These are phyloP conservation scores for Iodosphaeria phyllophila DNA, from an alignment of 2,329 filamentous ascomycete genomes.

Conservation along the genomic window DNA sequence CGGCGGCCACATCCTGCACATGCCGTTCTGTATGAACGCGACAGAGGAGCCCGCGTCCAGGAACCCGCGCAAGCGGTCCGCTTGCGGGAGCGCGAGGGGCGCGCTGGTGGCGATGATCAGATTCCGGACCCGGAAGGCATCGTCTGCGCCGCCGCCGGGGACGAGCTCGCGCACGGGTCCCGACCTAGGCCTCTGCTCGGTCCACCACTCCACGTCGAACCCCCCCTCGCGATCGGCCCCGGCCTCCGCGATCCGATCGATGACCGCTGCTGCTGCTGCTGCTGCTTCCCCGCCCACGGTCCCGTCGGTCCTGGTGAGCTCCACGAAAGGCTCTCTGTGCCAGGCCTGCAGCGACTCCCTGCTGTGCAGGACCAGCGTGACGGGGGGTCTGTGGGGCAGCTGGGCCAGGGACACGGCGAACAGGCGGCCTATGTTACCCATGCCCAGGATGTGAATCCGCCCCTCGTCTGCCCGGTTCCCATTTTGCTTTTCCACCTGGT, in stretches of 20 bases:
- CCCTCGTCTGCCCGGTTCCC: too few species aligned
- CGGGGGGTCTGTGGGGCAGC: slow-evolving; percentile 40
- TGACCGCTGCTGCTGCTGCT: too few species aligned
- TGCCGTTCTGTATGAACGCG: slow-evolving; percentile 75
- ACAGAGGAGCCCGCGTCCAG: slow-evolving; percentile 49
- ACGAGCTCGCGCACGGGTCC: slow-evolving; percentile 22
- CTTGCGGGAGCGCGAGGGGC: slow-evolving; percentile 42
- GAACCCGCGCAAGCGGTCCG: slow-evolving; percentile 38
- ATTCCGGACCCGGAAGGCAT: slow-evolving; percentile 43
- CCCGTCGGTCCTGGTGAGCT: slow-evolving; percentile 24
- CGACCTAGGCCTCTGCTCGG: slow-evolving; percentile 18
- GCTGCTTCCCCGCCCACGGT: too few species aligned
- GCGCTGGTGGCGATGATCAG: slow-evolving; percentile 70
- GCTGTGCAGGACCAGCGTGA: slow-evolving; percentile 67
- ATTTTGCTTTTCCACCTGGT: too few species aligned
- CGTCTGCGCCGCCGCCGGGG: slow-evolving; percentile 13
- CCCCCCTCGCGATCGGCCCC: slow-evolving; percentile 27
- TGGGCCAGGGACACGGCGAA: slow-evolving; percentile 55
- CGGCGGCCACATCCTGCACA: slow-evolving; percentile 48
- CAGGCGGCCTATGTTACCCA: slow-evolving; percentile 66
- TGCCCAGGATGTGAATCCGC: slow-evolving; percentile 61
- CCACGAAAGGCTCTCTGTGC: slow-evolving; percentile 22
- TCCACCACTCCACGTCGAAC: slow-evolving; percentile 36
- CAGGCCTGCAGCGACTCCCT: slow-evolving; percentile 28
- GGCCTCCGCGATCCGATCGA: slow-evolving; percentile 9